Evolutionary conservation across 257 asterid species (phyloP).

Genomic region (Solanum chmielewskii): DNA sequence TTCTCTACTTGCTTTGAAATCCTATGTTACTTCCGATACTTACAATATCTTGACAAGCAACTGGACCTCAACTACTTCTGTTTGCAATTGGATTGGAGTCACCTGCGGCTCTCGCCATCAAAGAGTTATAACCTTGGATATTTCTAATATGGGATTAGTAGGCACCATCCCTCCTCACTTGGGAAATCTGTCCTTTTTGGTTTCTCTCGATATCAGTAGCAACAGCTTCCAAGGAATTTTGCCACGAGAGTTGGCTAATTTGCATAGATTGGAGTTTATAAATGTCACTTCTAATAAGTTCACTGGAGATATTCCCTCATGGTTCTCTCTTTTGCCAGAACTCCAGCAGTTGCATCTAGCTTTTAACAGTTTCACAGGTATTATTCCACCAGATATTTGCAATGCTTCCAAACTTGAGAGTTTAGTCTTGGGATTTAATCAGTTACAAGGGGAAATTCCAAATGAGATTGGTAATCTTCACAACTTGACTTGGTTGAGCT

Average conservation of each 20-base stretch:
- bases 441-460: neutral
- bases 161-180: slow-evolving; percentile 1
- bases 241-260: neutral
- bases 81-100: slow-evolving; percentile 28
- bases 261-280: neutral
- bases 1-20: slow-evolving; percentile 19
- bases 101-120: slow-evolving; percentile 6
- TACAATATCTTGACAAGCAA: slow-evolving; percentile 1
- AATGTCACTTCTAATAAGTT: slow-evolving; percentile 8
- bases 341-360: slow-evolving; percentile 2
- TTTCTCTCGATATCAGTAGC: neutral
- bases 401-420: slow-evolving; percentile 3
- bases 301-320: slow-evolving; percentile 1
- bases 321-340: neutral
- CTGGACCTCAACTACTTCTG: slow-evolving; percentile 7
- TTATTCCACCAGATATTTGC: slow-evolving; percentile 4
- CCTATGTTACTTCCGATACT: slow-evolving; percentile 1
- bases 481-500: neutral
- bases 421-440: neutral
- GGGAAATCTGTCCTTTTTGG: slow-evolving; percentile 10
- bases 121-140: slow-evolving; percentile 3
- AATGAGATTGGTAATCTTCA: slow-evolving; percentile 2
- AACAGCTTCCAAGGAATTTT: slow-evolving; percentile 1
- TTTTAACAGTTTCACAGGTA: slow-evolving; percentile 4
- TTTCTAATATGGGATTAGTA: neutral